Conservation (phyloP, 768 basidiomycete genomes). For the Tricholoma saponaceum region DNA sequence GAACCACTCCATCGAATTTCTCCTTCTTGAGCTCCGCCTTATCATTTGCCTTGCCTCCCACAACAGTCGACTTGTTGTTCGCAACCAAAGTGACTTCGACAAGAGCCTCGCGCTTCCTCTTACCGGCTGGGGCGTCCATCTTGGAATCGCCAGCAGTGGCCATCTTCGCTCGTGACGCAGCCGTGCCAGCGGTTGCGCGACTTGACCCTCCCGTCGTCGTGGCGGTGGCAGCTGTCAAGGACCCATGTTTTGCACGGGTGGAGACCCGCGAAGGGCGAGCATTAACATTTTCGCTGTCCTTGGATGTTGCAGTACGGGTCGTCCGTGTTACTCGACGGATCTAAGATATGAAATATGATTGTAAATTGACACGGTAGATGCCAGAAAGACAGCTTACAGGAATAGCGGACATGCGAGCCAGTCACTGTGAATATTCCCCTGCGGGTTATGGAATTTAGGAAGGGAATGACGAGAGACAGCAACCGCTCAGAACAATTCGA, state of each 20-base stretch:
- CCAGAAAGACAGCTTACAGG: slow-evolving; percentile 31
- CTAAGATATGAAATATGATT: slow-evolving; percentile 30
- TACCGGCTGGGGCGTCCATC: slow-evolving; percentile 49
- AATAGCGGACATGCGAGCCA: slow-evolving; percentile 40
- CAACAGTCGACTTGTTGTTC: slow-evolving; percentile 45
- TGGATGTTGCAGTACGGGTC: slow-evolving; percentile 42
- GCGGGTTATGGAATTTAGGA: slow-evolving; percentile 9
- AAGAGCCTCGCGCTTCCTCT: slow-evolving; percentile 78
- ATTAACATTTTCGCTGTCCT: slow-evolving; percentile 71
- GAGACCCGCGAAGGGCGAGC: slow-evolving; percentile 56
- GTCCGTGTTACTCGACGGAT: slow-evolving; percentile 67
- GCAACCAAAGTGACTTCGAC: slow-evolving; percentile 59
- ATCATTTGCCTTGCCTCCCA: slow-evolving; percentile 48
- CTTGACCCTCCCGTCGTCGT: slow-evolving; percentile 34
- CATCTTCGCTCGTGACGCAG: slow-evolving; percentile 51
- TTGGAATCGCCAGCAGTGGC: slow-evolving; percentile 34
- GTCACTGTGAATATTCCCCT: slow-evolving; percentile 19
- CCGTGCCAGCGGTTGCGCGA: slow-evolving; percentile 45
- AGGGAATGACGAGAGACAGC: slow-evolving; percentile 20
- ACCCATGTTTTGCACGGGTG: slow-evolving; percentile 58
- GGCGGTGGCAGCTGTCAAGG: slow-evolving; percentile 37
- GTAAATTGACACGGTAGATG: slow-evolving; percentile 2
- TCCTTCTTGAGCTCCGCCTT: slow-evolving; percentile 50
- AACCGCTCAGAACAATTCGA: slow-evolving; percentile 9
- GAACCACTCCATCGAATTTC: slow-evolving; percentile 60